Evolutionary conservation across 768 basidiomycete species (phyloP).

Genomic region (Rhodotorula toruloides): DNA sequence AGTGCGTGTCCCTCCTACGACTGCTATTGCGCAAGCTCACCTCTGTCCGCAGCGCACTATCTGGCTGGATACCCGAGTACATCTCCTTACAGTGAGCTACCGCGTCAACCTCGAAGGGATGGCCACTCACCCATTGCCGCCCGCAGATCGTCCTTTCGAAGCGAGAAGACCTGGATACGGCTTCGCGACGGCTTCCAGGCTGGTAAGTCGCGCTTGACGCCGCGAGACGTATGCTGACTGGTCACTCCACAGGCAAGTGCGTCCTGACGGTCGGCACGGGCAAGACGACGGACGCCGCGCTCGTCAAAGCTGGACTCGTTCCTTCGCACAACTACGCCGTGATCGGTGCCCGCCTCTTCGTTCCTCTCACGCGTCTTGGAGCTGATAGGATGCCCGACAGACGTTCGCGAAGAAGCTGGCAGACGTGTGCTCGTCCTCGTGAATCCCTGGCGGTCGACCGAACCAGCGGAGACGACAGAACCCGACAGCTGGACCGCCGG

Average conservation of each 20-base stretch:
- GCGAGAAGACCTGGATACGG: conserved; percentile 18
- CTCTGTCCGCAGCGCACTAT: conserved; percentile 19
- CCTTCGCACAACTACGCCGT: conserved; percentile 35
- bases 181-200: conserved; percentile 1
- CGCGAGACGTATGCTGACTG: not conserved
- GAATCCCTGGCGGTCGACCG: conserved; percentile 17
- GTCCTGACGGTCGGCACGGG: conserved; percentile 29
- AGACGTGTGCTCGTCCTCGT: conserved; percentile 23
- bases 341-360: conserved; percentile 7
- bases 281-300: not conserved
- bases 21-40: not conserved
- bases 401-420: conserved; percentile 5
- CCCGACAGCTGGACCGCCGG: conserved; percentile 12
- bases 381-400: not conserved
- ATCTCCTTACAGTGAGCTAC: conserved; percentile 1
- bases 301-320: not conserved
- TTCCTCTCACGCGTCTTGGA: too few relatives aligned
- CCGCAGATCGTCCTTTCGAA: not conserved
- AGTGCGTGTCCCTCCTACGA: not conserved
- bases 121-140: too few relatives aligned
- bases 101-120: too few relatives aligned
- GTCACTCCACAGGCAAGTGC: conserved; percentile 14
- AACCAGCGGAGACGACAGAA: not conserved
- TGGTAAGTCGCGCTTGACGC: not conserved
- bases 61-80: conserved; percentile 36